phyloP scores from a whole-genome alignment of 139 green algal species.

The Nannochloris sp. region DNA sequence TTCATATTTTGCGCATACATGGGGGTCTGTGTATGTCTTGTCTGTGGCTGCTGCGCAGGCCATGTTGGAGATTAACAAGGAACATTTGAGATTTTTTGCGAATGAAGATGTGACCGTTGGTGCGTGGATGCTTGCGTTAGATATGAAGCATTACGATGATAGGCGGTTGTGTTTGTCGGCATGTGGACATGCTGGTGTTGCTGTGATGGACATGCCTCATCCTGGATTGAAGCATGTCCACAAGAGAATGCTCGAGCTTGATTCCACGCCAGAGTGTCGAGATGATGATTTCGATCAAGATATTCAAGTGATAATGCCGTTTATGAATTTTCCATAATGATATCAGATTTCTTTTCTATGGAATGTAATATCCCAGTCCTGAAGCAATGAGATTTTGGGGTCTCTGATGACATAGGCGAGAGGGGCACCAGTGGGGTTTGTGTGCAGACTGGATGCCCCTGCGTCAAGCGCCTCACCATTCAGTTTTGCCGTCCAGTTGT shows the following conservation, averaged over 20 bases:
- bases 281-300: not conserved
- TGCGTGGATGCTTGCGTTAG: conserved; percentile 57
- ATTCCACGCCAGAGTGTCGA: conserved; percentile 11
- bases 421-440: too few species aligned
- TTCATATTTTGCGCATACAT: conserved; percentile 51
- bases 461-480: not conserved
- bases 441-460: not conserved
- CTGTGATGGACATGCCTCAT: conserved; percentile 36
- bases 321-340: conserved; percentile 8
- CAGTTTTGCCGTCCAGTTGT: conserved; percentile 6
- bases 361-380: not conserved
- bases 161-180: conserved; percentile 36
- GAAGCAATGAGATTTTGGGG: not conserved
- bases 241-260: conserved; percentile 17
- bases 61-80: conserved; percentile 16
- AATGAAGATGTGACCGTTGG: conserved; percentile 64
- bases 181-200: conserved; percentile 29
- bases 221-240: conserved; percentile 34
- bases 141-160: conserved; percentile 53
- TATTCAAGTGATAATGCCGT: not conserved
- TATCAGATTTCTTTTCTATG: too few species aligned
- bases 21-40: conserved; percentile 48
- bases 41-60: conserved; percentile 23
- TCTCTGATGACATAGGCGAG: too few species aligned
- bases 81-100: conserved; percentile 38